Evolutionary conservation across 176 grass and related monocot species (phyloP).

Genomic region (Saccharum officinarum): DNA sequence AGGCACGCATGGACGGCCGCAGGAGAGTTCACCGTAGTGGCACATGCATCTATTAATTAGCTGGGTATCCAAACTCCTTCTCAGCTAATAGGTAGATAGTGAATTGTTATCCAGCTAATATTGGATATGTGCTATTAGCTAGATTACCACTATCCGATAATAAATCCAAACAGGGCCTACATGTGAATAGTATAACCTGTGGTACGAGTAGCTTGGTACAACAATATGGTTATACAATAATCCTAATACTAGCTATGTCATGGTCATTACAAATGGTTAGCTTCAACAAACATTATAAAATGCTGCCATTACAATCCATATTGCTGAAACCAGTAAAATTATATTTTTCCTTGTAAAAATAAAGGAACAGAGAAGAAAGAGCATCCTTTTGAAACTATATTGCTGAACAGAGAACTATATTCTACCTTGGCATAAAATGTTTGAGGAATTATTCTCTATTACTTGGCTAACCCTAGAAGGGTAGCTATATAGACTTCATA

Average conservation of each 20-base stretch:
- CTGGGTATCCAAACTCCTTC: no score
- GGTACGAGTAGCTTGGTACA: not conserved
- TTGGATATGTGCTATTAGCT: no score
- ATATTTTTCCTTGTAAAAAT: not conserved
- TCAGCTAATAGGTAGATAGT: no score
- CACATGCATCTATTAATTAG: no score
- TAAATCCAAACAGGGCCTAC: no score
- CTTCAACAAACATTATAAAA: not conserved
- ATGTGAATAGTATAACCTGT: not conserved
- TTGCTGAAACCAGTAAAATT: slow-evolving; percentile 6
- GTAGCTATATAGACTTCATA: no score
- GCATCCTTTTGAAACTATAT: not conserved
- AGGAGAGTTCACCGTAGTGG: no score
- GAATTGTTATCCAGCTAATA: no score
- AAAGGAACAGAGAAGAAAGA: not conserved
- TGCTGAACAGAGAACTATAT: not conserved
- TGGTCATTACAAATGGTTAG: not conserved
- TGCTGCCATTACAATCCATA: not conserved
- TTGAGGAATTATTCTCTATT: no score
- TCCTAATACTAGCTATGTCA: not conserved
- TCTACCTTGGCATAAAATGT: not conserved
- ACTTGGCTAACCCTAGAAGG: no score
- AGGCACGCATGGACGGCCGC: no score
- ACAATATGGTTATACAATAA: not conserved
- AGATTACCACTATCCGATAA: no score